phyloP scores from a whole-genome alignment of 1,284 basidiomycete species.

The Ceratobasidium theobromae region DNA sequence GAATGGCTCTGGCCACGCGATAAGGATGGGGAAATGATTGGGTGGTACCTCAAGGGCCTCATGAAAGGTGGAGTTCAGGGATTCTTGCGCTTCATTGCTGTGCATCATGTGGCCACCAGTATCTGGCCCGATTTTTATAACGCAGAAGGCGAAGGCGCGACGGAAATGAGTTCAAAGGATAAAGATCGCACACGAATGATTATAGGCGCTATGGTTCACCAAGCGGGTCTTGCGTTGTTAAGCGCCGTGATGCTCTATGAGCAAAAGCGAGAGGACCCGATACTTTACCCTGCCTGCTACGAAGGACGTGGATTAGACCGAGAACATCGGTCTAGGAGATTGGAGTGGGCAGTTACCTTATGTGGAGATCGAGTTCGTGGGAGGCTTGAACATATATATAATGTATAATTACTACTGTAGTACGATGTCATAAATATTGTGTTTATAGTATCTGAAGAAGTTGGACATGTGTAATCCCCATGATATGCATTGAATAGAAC shows the following conservation, averaged over 20 bases:
- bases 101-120: slow-evolving; percentile 76
- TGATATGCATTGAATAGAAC: too few species aligned
- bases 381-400: slow-evolving; percentile 13
- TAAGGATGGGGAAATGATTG: slow-evolving; percentile 62
- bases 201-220: slow-evolving; percentile 28
- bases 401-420: not conserved
- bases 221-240: slow-evolving; percentile 24
- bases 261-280: not conserved
- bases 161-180: not conserved
- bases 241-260: slow-evolving; percentile 21
- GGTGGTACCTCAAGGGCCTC: slow-evolving; percentile 48
- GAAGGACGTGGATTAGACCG: slow-evolving; percentile 13
- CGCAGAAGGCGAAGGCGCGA: not conserved
- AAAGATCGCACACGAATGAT: slow-evolving; percentile 21
- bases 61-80: slow-evolving; percentile 48
- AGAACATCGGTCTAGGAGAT: not conserved
- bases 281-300: slow-evolving; percentile 20
- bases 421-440: not conserved
- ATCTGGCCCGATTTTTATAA: slow-evolving; percentile 67
- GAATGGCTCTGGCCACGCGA: slow-evolving; percentile 77
- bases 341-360: slow-evolving; percentile 24
- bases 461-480: too few species aligned
- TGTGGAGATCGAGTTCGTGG: slow-evolving; percentile 28
- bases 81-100: slow-evolving; percentile 69
- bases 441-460: not conserved